Conservation (phyloP, 768 basidiomycete species). For the Leccinum rimulosum region DNA sequence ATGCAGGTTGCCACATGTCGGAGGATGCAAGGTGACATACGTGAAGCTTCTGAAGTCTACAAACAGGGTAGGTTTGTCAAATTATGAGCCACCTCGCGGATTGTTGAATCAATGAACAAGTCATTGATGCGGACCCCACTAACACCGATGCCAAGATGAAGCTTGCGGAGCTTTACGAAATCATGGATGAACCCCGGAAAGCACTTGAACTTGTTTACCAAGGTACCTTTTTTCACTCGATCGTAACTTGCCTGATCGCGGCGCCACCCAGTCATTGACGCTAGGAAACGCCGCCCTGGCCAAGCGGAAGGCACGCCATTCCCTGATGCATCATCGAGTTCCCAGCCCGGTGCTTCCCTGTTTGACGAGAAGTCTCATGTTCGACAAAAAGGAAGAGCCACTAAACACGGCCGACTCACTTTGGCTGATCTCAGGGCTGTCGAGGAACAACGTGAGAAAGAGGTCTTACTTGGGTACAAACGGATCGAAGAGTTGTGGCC, state of each 20-base stretch:
- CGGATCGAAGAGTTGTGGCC: constrained; percentile 64
- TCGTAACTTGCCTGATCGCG: constrained; percentile 42
- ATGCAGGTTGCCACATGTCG: constrained; percentile 81
- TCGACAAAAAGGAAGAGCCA: constrained; percentile 35
- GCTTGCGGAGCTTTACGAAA: constrained; percentile 87
- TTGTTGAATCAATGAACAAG: constrained; percentile 40
- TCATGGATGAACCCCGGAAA: constrained; percentile 71
- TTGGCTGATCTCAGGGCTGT: constrained; percentile 58
- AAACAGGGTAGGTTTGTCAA: constrained; percentile 57
- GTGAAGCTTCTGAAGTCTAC: constrained; percentile 80
- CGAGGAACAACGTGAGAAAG: constrained; percentile 65
- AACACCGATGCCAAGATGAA: constrained; percentile 86
- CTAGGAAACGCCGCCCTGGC: constrained; percentile 49
- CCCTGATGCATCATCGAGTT: constrained; percentile 14
- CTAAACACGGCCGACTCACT: constrained; percentile 45
- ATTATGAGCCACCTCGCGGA: not conserved
- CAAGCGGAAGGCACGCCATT: constrained; percentile 13
- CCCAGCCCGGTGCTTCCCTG: constrained; percentile 45
- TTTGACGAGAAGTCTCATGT: constrained; percentile 54
- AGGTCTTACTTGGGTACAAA: constrained; percentile 56
- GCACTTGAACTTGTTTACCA: constrained; percentile 67
- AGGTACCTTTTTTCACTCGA: constrained; percentile 44
- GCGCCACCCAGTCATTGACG: constrained; percentile 49
- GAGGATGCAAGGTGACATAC: constrained; percentile 69
- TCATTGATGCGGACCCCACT: constrained; percentile 68